Evolutionary conservation across 2,329 filamentous ascomycete species (phyloP).

Genomic region (Ceratocystiopsis sp.): DNA sequence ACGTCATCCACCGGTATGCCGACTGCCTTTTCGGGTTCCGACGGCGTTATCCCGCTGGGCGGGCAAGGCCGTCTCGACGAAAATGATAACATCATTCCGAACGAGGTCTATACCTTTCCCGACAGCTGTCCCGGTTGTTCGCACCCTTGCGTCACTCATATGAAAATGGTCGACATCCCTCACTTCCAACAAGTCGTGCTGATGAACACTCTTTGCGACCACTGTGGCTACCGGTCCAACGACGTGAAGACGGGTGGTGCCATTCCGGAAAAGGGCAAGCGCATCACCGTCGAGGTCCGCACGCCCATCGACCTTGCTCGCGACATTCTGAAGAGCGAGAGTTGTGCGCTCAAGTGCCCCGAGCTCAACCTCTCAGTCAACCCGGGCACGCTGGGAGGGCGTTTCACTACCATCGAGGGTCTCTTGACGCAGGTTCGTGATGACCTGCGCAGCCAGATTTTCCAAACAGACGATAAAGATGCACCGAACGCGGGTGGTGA

Average conservation of each 20-base stretch:
- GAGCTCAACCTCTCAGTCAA: slow-evolving; percentile 79
- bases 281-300: slow-evolving; percentile 61
- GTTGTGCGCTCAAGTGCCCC: slow-evolving; percentile 69
- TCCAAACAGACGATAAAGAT: slow-evolving; percentile 29
- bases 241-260: slow-evolving; percentile 96
- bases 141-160: slow-evolving; percentile 74
- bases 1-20: slow-evolving; percentile 7
- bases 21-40: slow-evolving; percentile 21
- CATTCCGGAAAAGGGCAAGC: slow-evolving; percentile 70
- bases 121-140: slow-evolving; percentile 83
- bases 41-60: slow-evolving; percentile 33
- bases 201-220: slow-evolving; percentile 83
- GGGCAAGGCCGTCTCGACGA: slow-evolving; percentile 20
- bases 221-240: slow-evolving; percentile 87
- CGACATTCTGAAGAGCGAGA: slow-evolving; percentile 94
- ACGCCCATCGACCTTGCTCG: slow-evolving; percentile 59
- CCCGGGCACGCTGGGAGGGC: slow-evolving; percentile 82
- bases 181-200: slow-evolving; percentile 95
- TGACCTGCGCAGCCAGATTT: slow-evolving; percentile 77
- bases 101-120: slow-evolving; percentile 86
- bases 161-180: slow-evolving; percentile 98
- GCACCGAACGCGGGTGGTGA: slow-evolving; percentile 57
- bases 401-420: slow-evolving; percentile 94
- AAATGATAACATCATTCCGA: slow-evolving; percentile 72
- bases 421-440: slow-evolving; percentile 82